Evolutionary conservation across 139 green algal genomes (phyloP).

Genomic region (Zygnema cylindricum): DNA sequence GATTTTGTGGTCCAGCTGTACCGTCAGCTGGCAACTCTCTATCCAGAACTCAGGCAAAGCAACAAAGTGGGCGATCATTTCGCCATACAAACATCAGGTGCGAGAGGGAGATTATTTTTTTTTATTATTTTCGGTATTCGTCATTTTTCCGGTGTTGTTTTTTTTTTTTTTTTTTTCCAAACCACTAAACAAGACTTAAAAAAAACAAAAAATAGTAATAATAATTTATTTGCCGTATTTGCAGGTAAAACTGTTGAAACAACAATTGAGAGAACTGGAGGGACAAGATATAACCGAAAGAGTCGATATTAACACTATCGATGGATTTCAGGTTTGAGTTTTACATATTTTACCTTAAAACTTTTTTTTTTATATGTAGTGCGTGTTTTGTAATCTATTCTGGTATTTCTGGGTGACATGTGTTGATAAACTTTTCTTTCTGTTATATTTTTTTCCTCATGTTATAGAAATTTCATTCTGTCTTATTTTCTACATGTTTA

Average conservation of each 20-base stretch:
- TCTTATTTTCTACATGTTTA: too few relatives aligned
- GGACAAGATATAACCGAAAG: slow-evolving; percentile 68
- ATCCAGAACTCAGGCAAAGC: slow-evolving; percentile 68
- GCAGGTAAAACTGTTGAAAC: slow-evolving; percentile 80
- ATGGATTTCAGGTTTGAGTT: slow-evolving; percentile 76
- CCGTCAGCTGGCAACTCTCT: slow-evolving; percentile 60
- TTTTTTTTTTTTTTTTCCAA: too few relatives aligned
- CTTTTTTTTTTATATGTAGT: too few relatives aligned
- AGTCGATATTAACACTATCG: slow-evolving; percentile 94
- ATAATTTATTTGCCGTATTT: slow-evolving; percentile 83
- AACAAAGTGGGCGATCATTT: slow-evolving; percentile 83
- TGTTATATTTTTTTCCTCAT: too few relatives aligned
- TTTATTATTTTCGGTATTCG: slow-evolving; percentile 22
- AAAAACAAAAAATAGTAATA: too few relatives aligned
- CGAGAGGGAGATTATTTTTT: slow-evolving; percentile 7
- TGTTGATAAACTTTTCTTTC: too few relatives aligned
- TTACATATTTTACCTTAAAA: not conserved
- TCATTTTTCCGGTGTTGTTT: not conserved
- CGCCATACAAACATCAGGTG: slow-evolving; percentile 90
- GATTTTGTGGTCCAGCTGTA: slow-evolving; percentile 67
- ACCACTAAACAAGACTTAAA: too few relatives aligned
- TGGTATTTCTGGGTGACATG: too few relatives aligned
- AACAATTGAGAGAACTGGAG: slow-evolving; percentile 67
- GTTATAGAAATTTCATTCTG: too few relatives aligned
- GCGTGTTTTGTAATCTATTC: too few relatives aligned